phyloP scores from a whole-genome alignment of 345 rosid species.

The Raphanus sativus region DNA sequence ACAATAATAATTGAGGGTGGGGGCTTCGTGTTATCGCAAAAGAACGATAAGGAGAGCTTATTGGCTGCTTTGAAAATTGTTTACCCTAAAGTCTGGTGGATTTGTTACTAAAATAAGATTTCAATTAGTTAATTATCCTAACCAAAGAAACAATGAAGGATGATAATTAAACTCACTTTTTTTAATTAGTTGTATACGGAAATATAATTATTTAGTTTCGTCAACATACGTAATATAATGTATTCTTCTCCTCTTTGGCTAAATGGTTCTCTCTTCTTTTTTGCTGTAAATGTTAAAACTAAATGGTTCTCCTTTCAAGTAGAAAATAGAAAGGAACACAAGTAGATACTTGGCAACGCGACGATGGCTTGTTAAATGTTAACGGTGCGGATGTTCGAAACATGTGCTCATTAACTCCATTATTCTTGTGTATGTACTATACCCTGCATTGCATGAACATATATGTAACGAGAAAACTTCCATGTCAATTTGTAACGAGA shows the following conservation, averaged over 20 bases:
- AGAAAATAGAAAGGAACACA: not conserved
- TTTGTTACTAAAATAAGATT: slow-evolving; percentile 12
- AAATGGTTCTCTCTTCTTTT: not conserved
- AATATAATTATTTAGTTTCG: not conserved
- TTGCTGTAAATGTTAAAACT: too few relatives aligned
- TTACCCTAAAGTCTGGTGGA: not conserved
- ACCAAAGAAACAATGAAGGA: slow-evolving; percentile 16
- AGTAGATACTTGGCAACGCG: not conserved
- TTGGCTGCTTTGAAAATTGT: too few relatives aligned
- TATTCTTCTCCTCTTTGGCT: not conserved
- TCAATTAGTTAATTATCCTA: slow-evolving; percentile 17
- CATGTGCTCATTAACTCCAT: not conserved
- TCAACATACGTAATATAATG: not conserved
- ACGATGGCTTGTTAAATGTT: not conserved
- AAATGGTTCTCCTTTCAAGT: not conserved
- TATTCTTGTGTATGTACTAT: not conserved
- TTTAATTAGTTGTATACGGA: too few relatives aligned
- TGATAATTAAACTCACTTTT: slow-evolving; percentile 12
- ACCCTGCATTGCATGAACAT: not conserved
- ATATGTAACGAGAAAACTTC: too few relatives aligned
- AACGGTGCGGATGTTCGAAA: not conserved
- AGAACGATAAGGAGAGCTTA: slow-evolving; percentile 26
- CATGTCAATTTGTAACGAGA: too few relatives aligned
- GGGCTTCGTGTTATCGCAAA: slow-evolving; percentile 26
- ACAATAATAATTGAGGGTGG: slow-evolving; percentile 22